phyloP scores from a whole-genome alignment of 108 stramenopile genomes.

The Aurantiochytrium sp. region DNA sequence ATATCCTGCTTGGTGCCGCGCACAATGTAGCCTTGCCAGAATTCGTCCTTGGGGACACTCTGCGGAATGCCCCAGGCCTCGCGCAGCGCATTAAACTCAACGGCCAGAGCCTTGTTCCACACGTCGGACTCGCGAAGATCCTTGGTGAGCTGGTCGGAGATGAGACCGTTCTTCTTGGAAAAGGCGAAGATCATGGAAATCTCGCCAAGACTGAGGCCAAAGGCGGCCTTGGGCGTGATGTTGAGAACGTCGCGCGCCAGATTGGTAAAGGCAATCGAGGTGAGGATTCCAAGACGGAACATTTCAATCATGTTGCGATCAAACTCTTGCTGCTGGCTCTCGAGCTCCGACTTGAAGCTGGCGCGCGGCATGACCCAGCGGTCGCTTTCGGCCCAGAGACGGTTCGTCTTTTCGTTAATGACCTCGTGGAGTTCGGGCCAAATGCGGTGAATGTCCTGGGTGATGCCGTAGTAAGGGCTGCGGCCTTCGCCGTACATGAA shows the following conservation, averaged over 20 bases:
- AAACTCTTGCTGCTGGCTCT: background rate
- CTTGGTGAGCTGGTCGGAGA: background rate
- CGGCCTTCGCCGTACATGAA: background rate
- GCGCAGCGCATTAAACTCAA: background rate
- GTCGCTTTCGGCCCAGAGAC: background rate
- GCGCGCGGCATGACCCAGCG: background rate
- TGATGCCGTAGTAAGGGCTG: background rate
- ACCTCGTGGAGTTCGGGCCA: background rate
- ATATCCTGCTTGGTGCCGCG: background rate
- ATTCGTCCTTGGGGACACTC: background rate
- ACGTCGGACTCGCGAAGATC: background rate
- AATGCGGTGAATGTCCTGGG: background rate
- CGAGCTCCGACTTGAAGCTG: background rate
- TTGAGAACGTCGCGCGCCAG: background rate
- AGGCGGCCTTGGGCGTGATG: background rate
- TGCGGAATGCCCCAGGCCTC: background rate
- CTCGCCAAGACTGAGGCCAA: background rate
- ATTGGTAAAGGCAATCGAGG: background rate
- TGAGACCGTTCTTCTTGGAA: background rate
- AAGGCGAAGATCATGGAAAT: background rate
- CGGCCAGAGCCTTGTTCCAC: background rate
- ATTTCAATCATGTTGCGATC: background rate
- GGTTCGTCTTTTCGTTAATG: background rate
- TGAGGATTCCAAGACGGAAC: background rate
- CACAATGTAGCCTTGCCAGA: background rate